phyloP scores from a whole-genome alignment of 2,329 filamentous ascomycete species.

The Fusarium secorum region DNA sequence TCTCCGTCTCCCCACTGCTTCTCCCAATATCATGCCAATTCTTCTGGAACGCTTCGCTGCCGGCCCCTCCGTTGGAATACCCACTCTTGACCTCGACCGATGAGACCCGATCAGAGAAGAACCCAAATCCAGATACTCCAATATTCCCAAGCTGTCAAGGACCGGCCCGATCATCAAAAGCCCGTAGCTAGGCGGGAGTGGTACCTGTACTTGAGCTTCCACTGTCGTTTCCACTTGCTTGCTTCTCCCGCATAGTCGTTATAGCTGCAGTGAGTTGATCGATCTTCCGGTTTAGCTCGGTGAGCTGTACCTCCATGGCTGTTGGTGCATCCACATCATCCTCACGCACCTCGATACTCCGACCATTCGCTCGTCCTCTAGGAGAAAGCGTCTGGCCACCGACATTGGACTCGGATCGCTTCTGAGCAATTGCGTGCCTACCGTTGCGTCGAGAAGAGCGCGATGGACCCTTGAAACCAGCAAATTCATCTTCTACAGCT shows the following conservation, averaged over 20 bases:
- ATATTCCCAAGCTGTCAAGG: background rate
- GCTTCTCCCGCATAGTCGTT: slow-evolving; percentile 56
- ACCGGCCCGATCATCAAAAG: slow-evolving; percentile 5
- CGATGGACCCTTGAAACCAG: slow-evolving; percentile 58
- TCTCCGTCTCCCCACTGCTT: slow-evolving; percentile 26
- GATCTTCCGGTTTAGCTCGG: slow-evolving; percentile 65
- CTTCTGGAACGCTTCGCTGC: slow-evolving; percentile 24
- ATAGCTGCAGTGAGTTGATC: slow-evolving; percentile 64
- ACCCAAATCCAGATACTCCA: background rate
- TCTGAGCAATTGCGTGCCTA: slow-evolving; percentile 20
- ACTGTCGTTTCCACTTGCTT: slow-evolving; percentile 17
- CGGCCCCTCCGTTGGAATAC: background rate
- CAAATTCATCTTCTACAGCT: slow-evolving; percentile 53
- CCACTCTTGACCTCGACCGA: slow-evolving; percentile 30
- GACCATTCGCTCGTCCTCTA: slow-evolving; percentile 24
- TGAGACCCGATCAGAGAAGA: slow-evolving; percentile 17
- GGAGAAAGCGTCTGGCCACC: slow-evolving; percentile 29
- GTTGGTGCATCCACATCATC: slow-evolving; percentile 52
- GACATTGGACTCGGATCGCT: slow-evolving; percentile 29
- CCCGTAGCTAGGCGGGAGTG: slow-evolving; percentile 21
- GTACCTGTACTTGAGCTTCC: slow-evolving; percentile 5
- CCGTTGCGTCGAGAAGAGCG: slow-evolving; percentile 38
- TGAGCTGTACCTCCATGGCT: slow-evolving; percentile 59
- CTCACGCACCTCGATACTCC: slow-evolving; percentile 36
- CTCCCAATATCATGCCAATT: slow-evolving; percentile 8